Percentiles rank a stretch among this genome's conserved stretches.
Evolutionary conservation across 345 rosid genomes (phyloP).

Genomic region (Citrus glauca): DNA sequence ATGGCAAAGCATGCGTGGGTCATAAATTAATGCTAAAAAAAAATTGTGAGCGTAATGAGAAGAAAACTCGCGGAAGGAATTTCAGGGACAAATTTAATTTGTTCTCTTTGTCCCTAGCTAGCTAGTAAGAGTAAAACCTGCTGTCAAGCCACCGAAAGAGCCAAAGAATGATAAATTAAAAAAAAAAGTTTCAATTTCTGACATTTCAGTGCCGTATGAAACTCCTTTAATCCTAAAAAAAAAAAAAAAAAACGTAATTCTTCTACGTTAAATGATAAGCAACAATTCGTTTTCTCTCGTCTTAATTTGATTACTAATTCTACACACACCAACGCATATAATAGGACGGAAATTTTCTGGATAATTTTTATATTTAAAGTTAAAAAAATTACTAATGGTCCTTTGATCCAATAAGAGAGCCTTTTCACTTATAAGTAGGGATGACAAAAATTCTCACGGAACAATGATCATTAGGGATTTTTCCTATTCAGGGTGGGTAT

Average conservation of each 20-base stretch:
- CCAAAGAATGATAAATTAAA: not conserved
- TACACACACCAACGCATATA: too few relatives aligned
- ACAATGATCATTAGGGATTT: too few relatives aligned
- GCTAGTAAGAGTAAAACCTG: not conserved
- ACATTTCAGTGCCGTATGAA: not conserved
- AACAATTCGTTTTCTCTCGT: not conserved
- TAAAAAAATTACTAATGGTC: too few relatives aligned
- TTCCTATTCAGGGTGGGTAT: too few relatives aligned
- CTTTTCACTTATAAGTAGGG: too few relatives aligned
- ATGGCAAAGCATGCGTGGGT: not conserved
- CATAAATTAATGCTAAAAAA: not conserved
- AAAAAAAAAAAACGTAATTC: not conserved
- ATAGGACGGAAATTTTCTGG: too few relatives aligned
- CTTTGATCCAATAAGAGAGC: too few relatives aligned
- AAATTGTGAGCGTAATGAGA: not conserved
- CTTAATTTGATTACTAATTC: not conserved
- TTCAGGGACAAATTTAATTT: not conserved
- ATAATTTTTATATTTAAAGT: too few relatives aligned
- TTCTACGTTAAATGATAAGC: not conserved
- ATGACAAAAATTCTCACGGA: fast-evolving
- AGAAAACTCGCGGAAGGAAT: not conserved
- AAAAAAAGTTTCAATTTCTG: not conserved
- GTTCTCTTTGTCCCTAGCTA: not conserved
- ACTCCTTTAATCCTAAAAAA: not conserved
- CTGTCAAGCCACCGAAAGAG: not conserved